Base-by-base conservation (phyloP, 345 rosid species). In the Boechera retrofracta region DNA sequence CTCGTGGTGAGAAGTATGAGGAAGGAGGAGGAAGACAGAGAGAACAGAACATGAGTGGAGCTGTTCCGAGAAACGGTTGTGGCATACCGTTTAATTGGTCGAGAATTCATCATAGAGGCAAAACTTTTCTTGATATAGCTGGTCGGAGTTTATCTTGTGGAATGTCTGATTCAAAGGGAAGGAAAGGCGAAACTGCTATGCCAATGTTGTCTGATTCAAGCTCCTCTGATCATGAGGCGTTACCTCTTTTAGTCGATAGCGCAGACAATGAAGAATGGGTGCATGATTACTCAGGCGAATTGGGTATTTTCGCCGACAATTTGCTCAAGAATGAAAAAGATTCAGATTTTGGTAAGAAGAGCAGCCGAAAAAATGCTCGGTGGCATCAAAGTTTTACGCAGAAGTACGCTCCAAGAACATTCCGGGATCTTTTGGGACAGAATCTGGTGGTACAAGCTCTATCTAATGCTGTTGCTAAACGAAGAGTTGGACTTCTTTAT, bases 61-160 rank as follows among this genome's bases (percentile, higher is more conserved):
- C 80, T 79, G 71, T 33, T 59, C 98, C 97, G 2, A 79, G 86
- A 78, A 95, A 92, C 64, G 93, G 96, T 45, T 96, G 99, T 81
- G 99, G 99, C 51, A 84, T 96, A 53, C 98, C 97, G 1, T 96
- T 89, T 87, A 96, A 96, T 71, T 96, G 99, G 99, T 96, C 99
- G 5, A 87, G 96, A 73, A 93, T 96, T 73, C 99, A 96, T 80
- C 83, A 89, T 26, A 80, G 94, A 75, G 89, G 99, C 42, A 91
- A 81, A 75, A 96, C 82, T 15, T 83, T 96, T 73, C 86, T 96
- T 7, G 98, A 96, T 82, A 87, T 80, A 77, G 99, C 99, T 24
- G 99, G 99, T 41, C 82, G 96, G 83, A 92, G 98, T 82, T 87
- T 96, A 42, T 91, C 99, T 62, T 96, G 98, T 76, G 99, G 99